phyloP scores from a whole-genome alignment of 306 rosid species.

The Cucurbita pepo region DNA sequence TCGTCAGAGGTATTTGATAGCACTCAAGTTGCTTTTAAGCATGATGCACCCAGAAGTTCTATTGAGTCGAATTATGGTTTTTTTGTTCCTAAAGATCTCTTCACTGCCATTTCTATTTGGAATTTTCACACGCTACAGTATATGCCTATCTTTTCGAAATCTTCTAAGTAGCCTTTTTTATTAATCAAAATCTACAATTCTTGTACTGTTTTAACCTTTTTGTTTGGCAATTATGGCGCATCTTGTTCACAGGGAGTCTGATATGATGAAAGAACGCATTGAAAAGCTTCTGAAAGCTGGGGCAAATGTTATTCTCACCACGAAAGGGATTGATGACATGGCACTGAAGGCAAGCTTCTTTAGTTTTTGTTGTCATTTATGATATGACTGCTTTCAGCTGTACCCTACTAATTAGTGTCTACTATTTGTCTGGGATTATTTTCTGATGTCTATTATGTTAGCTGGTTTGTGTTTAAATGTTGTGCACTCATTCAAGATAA shows the following conservation, averaged over 20 bases:
- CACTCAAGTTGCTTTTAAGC: neutral
- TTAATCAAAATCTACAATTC: neutral
- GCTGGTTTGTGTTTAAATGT: neutral
- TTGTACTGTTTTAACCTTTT: neutral
- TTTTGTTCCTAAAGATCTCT: neutral
- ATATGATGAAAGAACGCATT: conserved; percentile 92
- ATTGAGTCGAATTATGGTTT: neutral
- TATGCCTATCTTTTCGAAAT: neutral
- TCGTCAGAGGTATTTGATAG: conserved; percentile 58
- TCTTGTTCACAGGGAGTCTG: conserved; percentile 56
- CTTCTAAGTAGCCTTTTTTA: neutral
- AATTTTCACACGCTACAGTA: neutral
- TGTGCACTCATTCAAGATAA: neutral
- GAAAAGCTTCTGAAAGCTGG: conserved; percentile 84
- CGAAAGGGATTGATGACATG: conserved; percentile 98
- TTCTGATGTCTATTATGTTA: neutral
- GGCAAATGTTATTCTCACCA: conserved; percentile 89
- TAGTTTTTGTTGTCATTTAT: neutral
- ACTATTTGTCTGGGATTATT: neutral
- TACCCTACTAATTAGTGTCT: neutral
- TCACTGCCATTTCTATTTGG: neutral
- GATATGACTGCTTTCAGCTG: neutral
- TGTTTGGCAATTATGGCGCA: neutral
- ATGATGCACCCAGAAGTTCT: neutral
- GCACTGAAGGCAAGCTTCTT: conserved; percentile 60